Evolutionary conservation across 495 filamentous ascomycete genomes (phyloP).

Genomic region (Aspergillus leporis): DNA sequence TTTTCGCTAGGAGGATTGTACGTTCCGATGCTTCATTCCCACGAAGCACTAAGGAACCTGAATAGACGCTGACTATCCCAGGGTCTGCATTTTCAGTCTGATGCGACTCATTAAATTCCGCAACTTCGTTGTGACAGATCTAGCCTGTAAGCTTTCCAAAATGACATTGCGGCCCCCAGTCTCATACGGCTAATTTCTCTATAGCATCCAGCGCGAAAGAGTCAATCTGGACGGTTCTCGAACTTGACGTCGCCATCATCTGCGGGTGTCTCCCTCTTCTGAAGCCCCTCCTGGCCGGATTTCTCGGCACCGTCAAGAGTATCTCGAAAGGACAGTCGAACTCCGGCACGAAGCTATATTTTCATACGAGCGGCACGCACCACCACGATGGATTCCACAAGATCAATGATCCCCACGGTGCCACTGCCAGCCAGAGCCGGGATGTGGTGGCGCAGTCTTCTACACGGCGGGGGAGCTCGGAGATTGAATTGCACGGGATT

Average conservation of each 20-base stretch:
- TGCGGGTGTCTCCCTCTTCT: conserved; percentile 46
- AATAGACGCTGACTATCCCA: conserved; percentile 7
- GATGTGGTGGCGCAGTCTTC: neutral
- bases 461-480: neutral
- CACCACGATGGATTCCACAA: conserved; percentile 14
- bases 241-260: conserved; percentile 47
- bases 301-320: conserved; percentile 13
- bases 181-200: no score
- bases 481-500: neutral
- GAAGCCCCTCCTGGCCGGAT: conserved; percentile 17
- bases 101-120: conserved; percentile 25
- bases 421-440: neutral
- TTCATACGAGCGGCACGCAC: conserved; percentile 7
- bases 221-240: conserved; percentile 48
- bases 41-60: no score
- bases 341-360: conserved; percentile 16
- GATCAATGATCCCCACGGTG: conserved; percentile 6
- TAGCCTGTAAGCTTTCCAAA: conserved; percentile 17
- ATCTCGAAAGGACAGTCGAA: conserved; percentile 13
- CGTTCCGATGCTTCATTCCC: no score
- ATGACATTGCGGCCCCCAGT: neutral
- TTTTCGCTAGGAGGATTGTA: conserved; percentile 27
- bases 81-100: conserved; percentile 28
- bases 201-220: conserved; percentile 36
- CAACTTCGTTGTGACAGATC: conserved; percentile 18